Percentiles rank a stretch among this genome's conserved stretches.
These are phyloP conservation scores for Rubroboletus pulcherrimus DNA, from an alignment of 768 basidiomycete genomes.

Conservation along the genomic window DNA sequence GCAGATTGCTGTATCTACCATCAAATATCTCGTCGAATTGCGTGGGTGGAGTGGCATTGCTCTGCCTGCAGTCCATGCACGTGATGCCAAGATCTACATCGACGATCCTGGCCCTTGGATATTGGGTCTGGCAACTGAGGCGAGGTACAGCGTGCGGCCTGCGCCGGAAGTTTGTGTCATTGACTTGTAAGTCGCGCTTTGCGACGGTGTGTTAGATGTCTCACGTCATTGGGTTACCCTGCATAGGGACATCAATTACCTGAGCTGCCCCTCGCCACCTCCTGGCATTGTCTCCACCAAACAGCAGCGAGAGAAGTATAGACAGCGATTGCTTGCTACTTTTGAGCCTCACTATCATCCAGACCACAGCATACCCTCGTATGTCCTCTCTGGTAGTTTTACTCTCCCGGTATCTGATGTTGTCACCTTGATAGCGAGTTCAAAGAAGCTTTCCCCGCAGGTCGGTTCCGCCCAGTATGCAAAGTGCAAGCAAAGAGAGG, in stretches of 20 bases:
- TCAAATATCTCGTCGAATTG: slow-evolving; percentile 89
- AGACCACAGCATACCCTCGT: slow-evolving; percentile 81
- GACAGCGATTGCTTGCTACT: slow-evolving; percentile 66
- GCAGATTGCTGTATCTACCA: slow-evolving; percentile 82
- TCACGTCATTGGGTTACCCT: slow-evolving; percentile 1
- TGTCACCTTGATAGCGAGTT: slow-evolving; percentile 60
- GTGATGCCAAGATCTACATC: slow-evolving; percentile 89
- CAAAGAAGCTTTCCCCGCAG: slow-evolving; percentile 92
- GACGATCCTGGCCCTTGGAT: slow-evolving; percentile 98
- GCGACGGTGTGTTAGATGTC: not conserved
- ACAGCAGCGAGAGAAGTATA: slow-evolving; percentile 77
- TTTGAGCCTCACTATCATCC: slow-evolving; percentile 87
- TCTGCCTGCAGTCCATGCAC: slow-evolving; percentile 75
- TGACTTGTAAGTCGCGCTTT: slow-evolving; percentile 60
- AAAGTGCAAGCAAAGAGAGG: slow-evolving; percentile 85
- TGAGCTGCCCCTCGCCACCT: slow-evolving; percentile 83
- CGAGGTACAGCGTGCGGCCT: slow-evolving; percentile 71
- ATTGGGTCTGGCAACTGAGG: slow-evolving; percentile 83
- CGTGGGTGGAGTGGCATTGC: slow-evolving; percentile 92
- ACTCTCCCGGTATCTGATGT: not conserved
- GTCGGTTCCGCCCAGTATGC: slow-evolving; percentile 86
- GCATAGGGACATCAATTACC: slow-evolving; percentile 70
- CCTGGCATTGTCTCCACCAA: slow-evolving; percentile 69
- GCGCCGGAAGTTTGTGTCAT: slow-evolving; percentile 82
- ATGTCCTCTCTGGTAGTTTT: slow-evolving; percentile 5